phyloP scores from a whole-genome alignment of 2,329 filamentous ascomycete genomes.

The Dactylellina drechsleri region DNA sequence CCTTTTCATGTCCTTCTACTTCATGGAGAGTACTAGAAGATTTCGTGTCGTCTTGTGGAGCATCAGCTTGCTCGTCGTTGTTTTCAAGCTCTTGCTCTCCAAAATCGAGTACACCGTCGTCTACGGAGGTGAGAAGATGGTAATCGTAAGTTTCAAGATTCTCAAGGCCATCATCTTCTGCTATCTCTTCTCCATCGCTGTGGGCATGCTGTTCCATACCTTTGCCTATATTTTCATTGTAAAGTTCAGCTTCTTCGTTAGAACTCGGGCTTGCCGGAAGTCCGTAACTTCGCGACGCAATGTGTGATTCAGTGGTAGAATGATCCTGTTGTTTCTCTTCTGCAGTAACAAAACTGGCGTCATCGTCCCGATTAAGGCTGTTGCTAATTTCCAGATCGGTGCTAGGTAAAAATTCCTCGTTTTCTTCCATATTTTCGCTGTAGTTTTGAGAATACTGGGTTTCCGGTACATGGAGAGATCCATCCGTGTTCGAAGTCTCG shows the following conservation, averaged over 20 bases:
- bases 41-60: constrained; percentile 37
- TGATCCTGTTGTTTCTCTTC: constrained; percentile 38
- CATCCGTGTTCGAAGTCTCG: constrained; percentile 34
- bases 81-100: constrained; percentile 22
- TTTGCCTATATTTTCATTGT: constrained; percentile 19
- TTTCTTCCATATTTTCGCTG: not conserved
- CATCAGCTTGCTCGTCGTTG: not conserved
- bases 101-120: constrained; percentile 44
- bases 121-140: constrained; percentile 35
- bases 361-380: constrained; percentile 29
- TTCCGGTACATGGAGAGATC: constrained; percentile 41
- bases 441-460: constrained; percentile 35
- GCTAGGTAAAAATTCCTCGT: not conserved
- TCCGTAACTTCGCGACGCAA: constrained; percentile 35
- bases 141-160: constrained; percentile 40
- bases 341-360: constrained; percentile 49
- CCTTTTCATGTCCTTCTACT: constrained; percentile 3
- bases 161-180: constrained; percentile 11
- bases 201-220: constrained; percentile 31
- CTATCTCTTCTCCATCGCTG: not conserved
- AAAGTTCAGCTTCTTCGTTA: constrained; percentile 27
- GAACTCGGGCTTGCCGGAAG: constrained; percentile 31
- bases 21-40: constrained; percentile 50
- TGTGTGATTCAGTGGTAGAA: constrained; percentile 19
- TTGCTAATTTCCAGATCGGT: constrained; percentile 1